Conservation (phyloP, 1,284 basidiomycete species). For the Tylopilus sp. region DNA sequence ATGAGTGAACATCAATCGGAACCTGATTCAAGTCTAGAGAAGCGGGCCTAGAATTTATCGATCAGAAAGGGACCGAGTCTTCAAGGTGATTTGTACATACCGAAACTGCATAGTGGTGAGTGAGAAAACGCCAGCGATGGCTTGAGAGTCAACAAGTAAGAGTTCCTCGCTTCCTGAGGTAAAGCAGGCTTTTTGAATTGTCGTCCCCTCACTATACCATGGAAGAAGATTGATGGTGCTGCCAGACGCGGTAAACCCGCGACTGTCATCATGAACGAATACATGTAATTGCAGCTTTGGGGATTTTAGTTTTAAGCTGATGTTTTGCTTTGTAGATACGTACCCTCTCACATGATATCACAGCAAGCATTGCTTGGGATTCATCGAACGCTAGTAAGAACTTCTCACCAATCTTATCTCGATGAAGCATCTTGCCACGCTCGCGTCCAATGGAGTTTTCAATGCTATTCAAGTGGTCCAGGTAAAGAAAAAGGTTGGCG, state of each 20-base stretch:
- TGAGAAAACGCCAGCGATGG: conserved; percentile 60
- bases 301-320: conserved; percentile 7
- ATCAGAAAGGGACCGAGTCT: neutral
- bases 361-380: conserved; percentile 54
- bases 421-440: conserved; percentile 48
- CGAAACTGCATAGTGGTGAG: conserved; percentile 64
- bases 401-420: conserved; percentile 57
- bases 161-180: conserved; percentile 62
- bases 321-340: neutral
- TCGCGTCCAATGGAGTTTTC: conserved; percentile 44
- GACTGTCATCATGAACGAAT: conserved; percentile 55
- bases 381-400: conserved; percentile 62
- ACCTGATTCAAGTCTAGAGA: conserved; percentile 49
- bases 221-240: conserved; percentile 51
- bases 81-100: conserved; percentile 39
- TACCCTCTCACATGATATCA: conserved; percentile 57
- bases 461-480: conserved; percentile 49
- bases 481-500: conserved; percentile 48
- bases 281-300: conserved; percentile 53
- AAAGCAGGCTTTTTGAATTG: conserved; percentile 52
- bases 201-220: conserved; percentile 54
- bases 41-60: conserved; percentile 53
- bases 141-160: conserved; percentile 56
- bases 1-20: conserved; percentile 53
- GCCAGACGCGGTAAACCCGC: conserved; percentile 51